These are phyloP conservation scores for Penicillium palitans DNA, from an alignment of 2,329 filamentous ascomycete genomes.

Conservation along the genomic window DNA sequence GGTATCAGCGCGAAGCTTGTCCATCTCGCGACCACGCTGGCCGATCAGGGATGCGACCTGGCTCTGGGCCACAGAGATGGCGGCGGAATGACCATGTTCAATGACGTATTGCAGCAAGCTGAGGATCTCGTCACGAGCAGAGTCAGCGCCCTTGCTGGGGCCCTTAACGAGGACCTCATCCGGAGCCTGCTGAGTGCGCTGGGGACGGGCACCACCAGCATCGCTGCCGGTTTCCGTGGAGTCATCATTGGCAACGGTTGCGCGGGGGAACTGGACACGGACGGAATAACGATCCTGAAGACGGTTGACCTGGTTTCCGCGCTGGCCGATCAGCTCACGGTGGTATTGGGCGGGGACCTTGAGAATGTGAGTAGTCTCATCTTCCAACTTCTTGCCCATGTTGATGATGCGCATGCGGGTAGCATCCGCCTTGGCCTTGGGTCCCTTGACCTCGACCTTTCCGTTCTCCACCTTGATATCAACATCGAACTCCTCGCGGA, in stretches of 20 bases:
- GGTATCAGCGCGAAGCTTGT: slow-evolving; percentile 79
- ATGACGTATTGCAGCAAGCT: slow-evolving; percentile 85
- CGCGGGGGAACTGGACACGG: slow-evolving; percentile 89
- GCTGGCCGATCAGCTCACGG: slow-evolving; percentile 85
- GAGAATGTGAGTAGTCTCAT: slow-evolving; percentile 82
- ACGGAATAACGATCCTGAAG: slow-evolving; percentile 92
- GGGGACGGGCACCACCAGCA: slow-evolving; percentile 58
- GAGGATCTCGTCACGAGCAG: slow-evolving; percentile 86
- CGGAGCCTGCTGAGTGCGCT: slow-evolving; percentile 69
- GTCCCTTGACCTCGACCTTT: slow-evolving; percentile 92
- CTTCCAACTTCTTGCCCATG: slow-evolving; percentile 78
- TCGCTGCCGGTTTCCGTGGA: slow-evolving; percentile 67
- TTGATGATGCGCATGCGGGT: slow-evolving; percentile 79
- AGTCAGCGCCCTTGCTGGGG: slow-evolving; percentile 87
- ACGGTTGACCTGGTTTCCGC: slow-evolving; percentile 84
- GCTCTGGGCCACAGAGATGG: slow-evolving; percentile 82
- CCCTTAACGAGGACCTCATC: slow-evolving; percentile 92
- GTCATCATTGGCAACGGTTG: slow-evolving; percentile 56
- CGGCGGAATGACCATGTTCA: slow-evolving; percentile 79
- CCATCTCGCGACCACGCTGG: slow-evolving; percentile 84
- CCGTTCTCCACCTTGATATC: slow-evolving; percentile 89
- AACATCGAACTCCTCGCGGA: slow-evolving; percentile 69
- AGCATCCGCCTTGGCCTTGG: slow-evolving; percentile 87
- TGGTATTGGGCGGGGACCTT: slow-evolving; percentile 95
- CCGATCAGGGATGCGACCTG: slow-evolving; percentile 95